These are phyloP conservation scores for Brettanomyces custersianus DNA, from an alignment of 805 yeast genomes.

Conservation along the genomic window DNA sequence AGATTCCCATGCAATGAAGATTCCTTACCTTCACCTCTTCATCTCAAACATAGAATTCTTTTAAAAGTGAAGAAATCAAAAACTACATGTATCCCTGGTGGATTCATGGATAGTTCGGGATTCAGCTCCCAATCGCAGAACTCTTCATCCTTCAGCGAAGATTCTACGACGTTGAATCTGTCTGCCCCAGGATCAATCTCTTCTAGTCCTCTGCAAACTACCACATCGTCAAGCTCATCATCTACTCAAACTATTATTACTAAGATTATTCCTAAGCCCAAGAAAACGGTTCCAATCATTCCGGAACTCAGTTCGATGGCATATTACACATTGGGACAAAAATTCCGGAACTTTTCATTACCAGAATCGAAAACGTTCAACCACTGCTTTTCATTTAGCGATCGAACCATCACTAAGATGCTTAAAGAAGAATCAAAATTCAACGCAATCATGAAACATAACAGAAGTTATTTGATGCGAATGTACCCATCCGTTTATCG, in stretches of 20 bases:
- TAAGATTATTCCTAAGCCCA: constrained; percentile 14
- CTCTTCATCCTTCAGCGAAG: constrained; percentile 12
- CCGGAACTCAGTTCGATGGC: constrained; percentile 52
- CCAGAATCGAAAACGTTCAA: constrained; percentile 76
- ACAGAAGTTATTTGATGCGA: constrained; percentile 65
- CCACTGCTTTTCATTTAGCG: constrained; percentile 85
- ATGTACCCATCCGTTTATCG: constrained; percentile 80
- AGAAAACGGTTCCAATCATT: constrained; percentile 19
- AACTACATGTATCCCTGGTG: constrained; percentile 12
- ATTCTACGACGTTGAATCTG: constrained; percentile 1
- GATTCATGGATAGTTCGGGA: constrained; percentile 7
- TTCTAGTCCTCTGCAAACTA: neutral
- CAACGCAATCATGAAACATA: constrained; percentile 64
- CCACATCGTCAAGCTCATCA: constrained; percentile 1
- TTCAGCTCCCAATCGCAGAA: constrained; percentile 25
- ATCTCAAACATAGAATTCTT: constrained; percentile 60
- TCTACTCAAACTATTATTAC: constrained; percentile 10
- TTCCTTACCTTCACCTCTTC: constrained; percentile 62
- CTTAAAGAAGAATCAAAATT: constrained; percentile 49
- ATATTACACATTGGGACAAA: constrained; percentile 64
- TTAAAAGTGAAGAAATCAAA: constrained; percentile 64
- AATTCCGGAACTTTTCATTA: constrained; percentile 71
- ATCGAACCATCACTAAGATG: constrained; percentile 56
- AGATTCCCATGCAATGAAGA: constrained; percentile 22
- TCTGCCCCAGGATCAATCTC: constrained; percentile 1